Percentiles rank a stretch among this genome's conserved stretches.
Evolutionary conservation across 2,329 filamentous ascomycete species (phyloP).

Genomic region (Lasiodiplodia theobromae): DNA sequence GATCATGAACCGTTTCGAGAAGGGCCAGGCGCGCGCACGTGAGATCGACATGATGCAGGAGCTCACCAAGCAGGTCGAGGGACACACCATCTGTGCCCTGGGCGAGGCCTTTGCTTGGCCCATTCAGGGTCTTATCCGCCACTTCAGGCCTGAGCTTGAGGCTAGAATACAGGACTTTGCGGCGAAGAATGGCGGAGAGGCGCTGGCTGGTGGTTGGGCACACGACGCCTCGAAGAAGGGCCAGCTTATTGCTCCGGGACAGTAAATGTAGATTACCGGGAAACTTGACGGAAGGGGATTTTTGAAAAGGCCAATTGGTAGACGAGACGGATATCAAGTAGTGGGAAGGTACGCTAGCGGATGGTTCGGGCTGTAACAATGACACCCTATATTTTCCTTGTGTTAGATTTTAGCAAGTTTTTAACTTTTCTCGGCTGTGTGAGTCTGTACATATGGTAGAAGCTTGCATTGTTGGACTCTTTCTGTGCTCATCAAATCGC

Average conservation of each 20-base stretch:
- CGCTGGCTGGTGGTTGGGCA: slow-evolving; percentile 87
- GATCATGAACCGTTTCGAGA: slow-evolving; percentile 97
- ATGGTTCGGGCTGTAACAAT: slow-evolving; percentile 20
- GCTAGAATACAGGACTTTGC: slow-evolving; percentile 85
- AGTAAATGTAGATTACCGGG: slow-evolving; percentile 62
- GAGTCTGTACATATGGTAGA: slow-evolving; percentile 12
- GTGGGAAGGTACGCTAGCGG: slow-evolving; percentile 9
- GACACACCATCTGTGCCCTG: slow-evolving; percentile 97
- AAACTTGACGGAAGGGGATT: background rate
- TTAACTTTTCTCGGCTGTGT: slow-evolving; percentile 3
- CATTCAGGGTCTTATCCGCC: slow-evolving; percentile 95
- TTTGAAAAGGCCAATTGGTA: slow-evolving; percentile 11
- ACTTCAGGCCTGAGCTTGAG: slow-evolving; percentile 97
- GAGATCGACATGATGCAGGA: slow-evolving; percentile 99
- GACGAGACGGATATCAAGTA: slow-evolving; percentile 11
- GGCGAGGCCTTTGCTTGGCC: slow-evolving; percentile 99
- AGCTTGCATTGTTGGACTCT: background rate
- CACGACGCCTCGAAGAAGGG: slow-evolving; percentile 78
- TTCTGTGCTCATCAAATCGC: background rate
- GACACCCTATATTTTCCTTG: slow-evolving; percentile 26
- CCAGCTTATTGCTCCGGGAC: slow-evolving; percentile 85
- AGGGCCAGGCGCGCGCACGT: slow-evolving; percentile 82
- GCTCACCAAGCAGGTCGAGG: slow-evolving; percentile 98
- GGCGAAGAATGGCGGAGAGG: slow-evolving; percentile 72
- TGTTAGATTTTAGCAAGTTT: slow-evolving; percentile 10